phyloP scores from a whole-genome alignment of 345 rosid genomes.

The Zanthoxylum bungeanum region DNA sequence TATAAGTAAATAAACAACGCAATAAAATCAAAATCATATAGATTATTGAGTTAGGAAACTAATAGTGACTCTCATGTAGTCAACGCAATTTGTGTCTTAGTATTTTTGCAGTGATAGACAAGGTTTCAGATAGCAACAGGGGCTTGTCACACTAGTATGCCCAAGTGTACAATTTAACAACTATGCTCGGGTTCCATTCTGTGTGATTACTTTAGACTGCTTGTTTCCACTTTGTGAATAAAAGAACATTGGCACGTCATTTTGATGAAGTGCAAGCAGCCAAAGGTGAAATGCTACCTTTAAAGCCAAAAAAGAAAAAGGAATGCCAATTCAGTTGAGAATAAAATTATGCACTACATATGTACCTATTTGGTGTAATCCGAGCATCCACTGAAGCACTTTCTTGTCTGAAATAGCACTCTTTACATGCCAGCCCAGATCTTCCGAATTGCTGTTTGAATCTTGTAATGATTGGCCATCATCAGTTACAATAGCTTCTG shows the following conservation, averaged over 20 bases:
- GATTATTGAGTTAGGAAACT: not conserved
- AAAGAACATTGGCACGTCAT: not conserved
- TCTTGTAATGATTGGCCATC: conserved; percentile 57
- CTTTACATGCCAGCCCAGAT: conserved; percentile 33
- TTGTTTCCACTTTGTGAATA: not conserved
- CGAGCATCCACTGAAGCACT: conserved; percentile 77
- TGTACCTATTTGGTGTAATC: conserved; percentile 83
- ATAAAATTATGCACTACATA: conserved; percentile 14
- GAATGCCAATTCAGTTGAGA: not conserved
- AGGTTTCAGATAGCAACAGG: not conserved
- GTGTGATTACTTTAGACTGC: conserved; percentile 1
- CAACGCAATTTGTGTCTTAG: not conserved
- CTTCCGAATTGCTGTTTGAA: too few species aligned
- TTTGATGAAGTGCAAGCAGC: not conserved
- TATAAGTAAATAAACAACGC: not conserved
- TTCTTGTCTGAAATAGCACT: conserved; percentile 54
- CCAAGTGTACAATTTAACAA: not conserved
- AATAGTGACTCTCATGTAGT: not conserved
- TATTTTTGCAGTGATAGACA: not conserved
- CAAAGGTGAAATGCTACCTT: not conserved
- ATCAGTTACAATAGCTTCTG: conserved; percentile 59
- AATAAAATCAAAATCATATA: not conserved
- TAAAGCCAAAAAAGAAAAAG: conserved; percentile 3
- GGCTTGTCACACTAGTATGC: not conserved
- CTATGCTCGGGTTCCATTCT: not conserved